Evolutionary conservation across 768 basidiomycete species (phyloP), one percentile per base, ranked within the genome.

Genomic region (Calvatia gigantea): DNA sequence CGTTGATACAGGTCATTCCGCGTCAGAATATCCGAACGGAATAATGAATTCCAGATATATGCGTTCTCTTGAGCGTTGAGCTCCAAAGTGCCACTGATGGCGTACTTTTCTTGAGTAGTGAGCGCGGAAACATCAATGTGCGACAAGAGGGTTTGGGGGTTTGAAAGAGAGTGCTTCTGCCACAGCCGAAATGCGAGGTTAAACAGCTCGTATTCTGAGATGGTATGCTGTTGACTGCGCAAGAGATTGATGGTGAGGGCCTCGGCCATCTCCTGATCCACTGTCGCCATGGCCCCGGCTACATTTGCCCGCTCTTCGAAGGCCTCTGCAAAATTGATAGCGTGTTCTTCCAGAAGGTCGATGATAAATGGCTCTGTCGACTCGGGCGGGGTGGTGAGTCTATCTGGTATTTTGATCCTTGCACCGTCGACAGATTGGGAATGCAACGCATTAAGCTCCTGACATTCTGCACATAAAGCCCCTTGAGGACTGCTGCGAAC

Each of bases 381-480:
- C 25, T 73, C 71, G 1, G 83, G 83, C 2, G 82, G 80, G 14
- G 68, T 78, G n/a, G 67, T 64, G 21, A 87, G 67, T 43, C 79
- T 72, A 35, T 81, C 83, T 0, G 81, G 85, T 49, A 83, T 84
- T 63, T 72, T 81, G 48, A 87, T 77, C 9, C 74, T 73, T 0
- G 80, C 85, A 0, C 86, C 86, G 59, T 87, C 86, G 1, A 87
- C 86, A 2, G 80, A 83, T 51, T 85, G 83, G 2, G 86, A 88
- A 60, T 88, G 84, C 7, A 88, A 67, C 0, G 85, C 86, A 57
- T 87, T 87, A 23, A 88, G 71, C 61, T 88, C 85, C 61, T 87
- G 86, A 59, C 85, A 88, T 68, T 88, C 80, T 0, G 77, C 67
- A 61, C 81, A 79, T 60, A 86, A 69, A 0, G 85, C 85, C 27